Evolutionary conservation across 1,284 basidiomycete species (phyloP), one percentile per base, ranked within the genome.

Genomic region (Wallemia mellicola): DNA sequence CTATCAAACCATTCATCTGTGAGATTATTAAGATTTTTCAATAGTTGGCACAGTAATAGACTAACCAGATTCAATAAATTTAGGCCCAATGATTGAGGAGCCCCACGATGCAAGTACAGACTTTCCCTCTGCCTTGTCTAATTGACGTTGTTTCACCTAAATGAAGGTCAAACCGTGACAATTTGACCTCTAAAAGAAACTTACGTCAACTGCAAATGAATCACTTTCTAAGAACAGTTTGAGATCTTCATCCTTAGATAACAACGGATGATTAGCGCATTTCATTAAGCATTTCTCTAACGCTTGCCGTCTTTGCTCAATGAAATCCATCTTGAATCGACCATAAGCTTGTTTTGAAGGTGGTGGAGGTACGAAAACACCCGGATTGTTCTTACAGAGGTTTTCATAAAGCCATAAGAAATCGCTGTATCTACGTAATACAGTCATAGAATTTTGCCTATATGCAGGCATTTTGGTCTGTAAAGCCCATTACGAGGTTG

Each of bases 351-450:
- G 88, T 75, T 99, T 99, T 70, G 92, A 92, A 0, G 92, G 92
- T 1, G 86, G 85, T 0, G 92, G 91, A 2, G 92, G 94, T 0
- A 99, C 86, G 58, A 98, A 84, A 2, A 96, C 88, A 2, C 92
- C 94, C 1, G 94, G 91, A 67, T 98, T 96, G 72, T 95, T 96
- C 65, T 74, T 69, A 0, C 82, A 83, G 0, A 99, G 76, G 0
- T 82, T 81, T 65, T 92, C 89, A 68, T 86, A 94, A 0, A 99
- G 72, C 92, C 94, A 98, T 24, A 95, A 76, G 67, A 98, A 99
- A 70, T 99, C 94, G 24, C 85, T 87, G 71, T 94, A 99, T 24
- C 92, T 81, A 22, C 92, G 79, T 5, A 99, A 78, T 32, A 94
- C 89, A 2, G 88, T 88, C 68, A 91, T 87, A 1, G 79, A 73